Evolutionary conservation across 129 eudicot species (phyloP).

Genomic region (Ambrosia artemisiifolia): DNA sequence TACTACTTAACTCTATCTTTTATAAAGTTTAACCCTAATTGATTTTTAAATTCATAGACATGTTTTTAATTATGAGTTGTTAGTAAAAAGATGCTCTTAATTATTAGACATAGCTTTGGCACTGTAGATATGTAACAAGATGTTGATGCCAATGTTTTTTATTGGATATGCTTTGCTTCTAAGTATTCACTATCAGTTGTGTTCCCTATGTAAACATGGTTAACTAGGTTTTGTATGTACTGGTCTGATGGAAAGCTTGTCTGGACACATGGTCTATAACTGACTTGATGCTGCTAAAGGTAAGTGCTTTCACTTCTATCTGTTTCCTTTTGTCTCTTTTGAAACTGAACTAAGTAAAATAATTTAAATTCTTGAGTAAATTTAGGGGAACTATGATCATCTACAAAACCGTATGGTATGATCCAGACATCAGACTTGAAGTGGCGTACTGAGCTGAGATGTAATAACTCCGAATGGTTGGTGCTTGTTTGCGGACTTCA

Average conservation of each 20-base stretch:
- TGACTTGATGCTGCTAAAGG: constrained; percentile 20
- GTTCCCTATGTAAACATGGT: constrained; percentile 20
- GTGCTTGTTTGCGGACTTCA: no score
- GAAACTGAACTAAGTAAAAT: neutral
- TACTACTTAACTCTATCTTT: constrained; percentile 4
- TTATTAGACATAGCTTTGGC: neutral
- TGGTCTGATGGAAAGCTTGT: constrained; percentile 21
- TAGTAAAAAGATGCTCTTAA: neutral
- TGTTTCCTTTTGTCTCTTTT: constrained; percentile 9
- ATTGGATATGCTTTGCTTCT: neutral
- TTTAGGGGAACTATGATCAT: no score
- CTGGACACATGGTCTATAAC: constrained; percentile 21
- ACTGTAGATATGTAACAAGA: neutral
- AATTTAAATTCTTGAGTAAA: neutral
- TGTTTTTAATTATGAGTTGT: neutral
- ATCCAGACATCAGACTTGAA: no score
- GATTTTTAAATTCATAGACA: constrained; percentile 4
- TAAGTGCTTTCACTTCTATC: constrained; percentile 28
- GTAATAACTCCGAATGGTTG: no score
- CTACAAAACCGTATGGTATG: no score
- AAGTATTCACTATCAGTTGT: constrained; percentile 18
- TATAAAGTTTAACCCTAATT: constrained; percentile 12
- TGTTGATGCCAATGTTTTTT: neutral
- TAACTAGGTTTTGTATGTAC: constrained; percentile 19
- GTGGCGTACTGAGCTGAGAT: no score